phyloP scores from a whole-genome alignment of 176 grass and related monocot genomes.

The Raddia distichophylla region DNA sequence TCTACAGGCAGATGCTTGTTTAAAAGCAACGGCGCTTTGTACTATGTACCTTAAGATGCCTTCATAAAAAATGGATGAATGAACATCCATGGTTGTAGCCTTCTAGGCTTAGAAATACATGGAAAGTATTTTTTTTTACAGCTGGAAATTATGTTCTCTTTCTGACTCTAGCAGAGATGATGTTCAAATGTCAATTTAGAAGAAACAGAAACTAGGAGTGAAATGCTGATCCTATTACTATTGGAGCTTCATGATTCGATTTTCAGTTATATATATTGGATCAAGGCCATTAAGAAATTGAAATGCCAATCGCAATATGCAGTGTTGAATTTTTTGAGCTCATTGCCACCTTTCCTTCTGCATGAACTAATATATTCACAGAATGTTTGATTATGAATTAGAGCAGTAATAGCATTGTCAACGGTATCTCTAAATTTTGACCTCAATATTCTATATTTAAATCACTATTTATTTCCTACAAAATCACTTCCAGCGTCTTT shows the following conservation, averaged over 20 bases:
- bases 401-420: too few relatives aligned
- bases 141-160: slow-evolving; percentile 15
- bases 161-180: neutral
- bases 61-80: slow-evolving; percentile 24
- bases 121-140: slow-evolving; percentile 16
- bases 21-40: slow-evolving; percentile 33
- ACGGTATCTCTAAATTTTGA: too few relatives aligned
- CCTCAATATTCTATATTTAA: too few relatives aligned
- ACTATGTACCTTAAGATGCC: slow-evolving; percentile 23
- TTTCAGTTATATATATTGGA: neutral
- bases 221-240: neutral
- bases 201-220: neutral
- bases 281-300: neutral
- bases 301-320: neutral
- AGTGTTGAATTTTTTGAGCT: neutral
- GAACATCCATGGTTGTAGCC: slow-evolving; percentile 19
- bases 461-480: too few relatives aligned
- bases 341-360: neutral
- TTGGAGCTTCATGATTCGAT: neutral
- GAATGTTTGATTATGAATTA: too few relatives aligned
- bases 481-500: too few relatives aligned
- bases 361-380: neutral
- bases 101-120: slow-evolving; percentile 11
- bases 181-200: neutral
- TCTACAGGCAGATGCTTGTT: slow-evolving; percentile 41